These are phyloP conservation scores for Citropsis articulata DNA, from an alignment of 345 rosid genomes.

Conservation along the genomic window DNA sequence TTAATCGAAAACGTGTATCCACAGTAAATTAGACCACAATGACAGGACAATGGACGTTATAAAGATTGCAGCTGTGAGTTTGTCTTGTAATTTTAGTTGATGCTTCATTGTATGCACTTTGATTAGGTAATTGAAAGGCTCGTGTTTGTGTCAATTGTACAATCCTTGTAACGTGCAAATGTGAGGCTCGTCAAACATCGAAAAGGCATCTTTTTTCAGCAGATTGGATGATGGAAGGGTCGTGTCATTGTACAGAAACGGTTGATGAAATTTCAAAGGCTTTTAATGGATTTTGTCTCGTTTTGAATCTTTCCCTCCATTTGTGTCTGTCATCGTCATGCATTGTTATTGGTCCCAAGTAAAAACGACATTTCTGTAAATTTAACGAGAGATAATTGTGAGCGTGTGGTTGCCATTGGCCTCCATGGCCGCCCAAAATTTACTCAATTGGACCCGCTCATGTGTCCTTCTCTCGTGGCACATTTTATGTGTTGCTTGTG, in stretches of 20 bases:
- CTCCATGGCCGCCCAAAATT: conserved; percentile 8
- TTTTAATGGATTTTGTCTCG: not conserved
- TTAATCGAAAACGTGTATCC: not conserved
- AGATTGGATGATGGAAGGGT: not conserved
- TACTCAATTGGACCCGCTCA: not conserved
- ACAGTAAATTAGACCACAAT: conserved; percentile 6
- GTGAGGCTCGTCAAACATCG: not conserved
- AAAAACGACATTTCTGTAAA: not conserved
- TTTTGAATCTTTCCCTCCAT: not conserved
- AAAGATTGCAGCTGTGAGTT: not conserved
- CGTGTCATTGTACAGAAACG: not conserved
- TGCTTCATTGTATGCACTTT: not conserved
- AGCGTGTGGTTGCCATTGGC: not conserved
- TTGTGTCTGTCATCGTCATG: no score
- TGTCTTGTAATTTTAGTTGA: not conserved
- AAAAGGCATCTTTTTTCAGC: not conserved
- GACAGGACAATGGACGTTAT: conserved; percentile 2
- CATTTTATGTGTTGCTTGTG: not conserved
- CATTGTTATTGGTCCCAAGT: not conserved
- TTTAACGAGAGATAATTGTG: not conserved
- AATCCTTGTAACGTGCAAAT: not conserved
- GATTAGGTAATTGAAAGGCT: not conserved
- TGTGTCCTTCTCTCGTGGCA: not conserved
- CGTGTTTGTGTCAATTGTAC: no score
- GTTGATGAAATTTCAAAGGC: not conserved